phyloP scores from a whole-genome alignment of 2,329 filamentous ascomycete species.

The Apiospora hydei region DNA sequence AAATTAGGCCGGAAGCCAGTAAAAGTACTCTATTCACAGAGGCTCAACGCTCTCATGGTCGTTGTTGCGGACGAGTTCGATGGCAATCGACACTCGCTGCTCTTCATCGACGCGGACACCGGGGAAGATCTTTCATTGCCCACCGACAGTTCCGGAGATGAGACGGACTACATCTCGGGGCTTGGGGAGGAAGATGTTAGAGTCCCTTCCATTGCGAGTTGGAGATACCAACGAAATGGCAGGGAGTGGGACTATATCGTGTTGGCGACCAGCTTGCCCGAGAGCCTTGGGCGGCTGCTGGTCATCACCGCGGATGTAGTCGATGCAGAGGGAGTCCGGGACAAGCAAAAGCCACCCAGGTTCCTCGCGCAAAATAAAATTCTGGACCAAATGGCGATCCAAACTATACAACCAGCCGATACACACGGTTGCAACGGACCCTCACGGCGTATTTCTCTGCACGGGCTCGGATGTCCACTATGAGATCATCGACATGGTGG shows the following conservation, averaged over 20 bases:
- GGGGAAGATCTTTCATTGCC: constrained; percentile 59
- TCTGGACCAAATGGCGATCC: constrained; percentile 61
- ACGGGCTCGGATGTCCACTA: constrained; percentile 61
- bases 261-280: constrained; percentile 54
- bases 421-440: constrained; percentile 62
- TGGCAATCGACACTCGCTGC: constrained; percentile 52
- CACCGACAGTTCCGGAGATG: constrained; percentile 44
- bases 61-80: constrained; percentile 49
- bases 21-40: constrained; percentile 62
- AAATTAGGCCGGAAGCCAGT: constrained; percentile 51
- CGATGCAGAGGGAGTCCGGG: constrained; percentile 31
- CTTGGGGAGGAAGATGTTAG: constrained; percentile 65
- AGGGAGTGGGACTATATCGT: constrained; percentile 69
- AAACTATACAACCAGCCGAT: constrained; percentile 55
- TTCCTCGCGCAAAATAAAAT: constrained; percentile 51
- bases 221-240: constrained; percentile 65
- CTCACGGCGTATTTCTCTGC: constrained; percentile 64
- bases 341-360: constrained; percentile 27
- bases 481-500: constrained; percentile 57
- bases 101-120: constrained; percentile 64
- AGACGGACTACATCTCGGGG: constrained; percentile 59
- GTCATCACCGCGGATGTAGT: constrained; percentile 58
- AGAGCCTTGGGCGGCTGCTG: constrained; percentile 57
- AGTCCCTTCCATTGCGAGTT: constrained; percentile 69
- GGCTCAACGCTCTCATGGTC: constrained; percentile 61